These are phyloP conservation scores for Pachysolen tannophilus DNA, from an alignment of 805 yeast species.

Conservation along the genomic window DNA sequence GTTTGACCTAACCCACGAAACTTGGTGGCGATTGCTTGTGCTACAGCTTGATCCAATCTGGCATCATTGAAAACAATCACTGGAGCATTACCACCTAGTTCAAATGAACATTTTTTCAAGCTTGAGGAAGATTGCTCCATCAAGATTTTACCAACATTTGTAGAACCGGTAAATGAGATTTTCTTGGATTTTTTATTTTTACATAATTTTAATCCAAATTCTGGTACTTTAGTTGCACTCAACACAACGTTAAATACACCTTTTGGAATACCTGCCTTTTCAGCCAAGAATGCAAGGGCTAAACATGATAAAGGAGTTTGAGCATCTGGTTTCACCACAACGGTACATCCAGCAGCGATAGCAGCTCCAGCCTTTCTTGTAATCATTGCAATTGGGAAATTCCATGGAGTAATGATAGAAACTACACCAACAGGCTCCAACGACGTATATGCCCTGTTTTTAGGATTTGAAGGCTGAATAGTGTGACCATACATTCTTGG, in stretches of 20 bases:
- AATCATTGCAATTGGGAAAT: conserved; percentile 76
- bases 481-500: conserved; percentile 63
- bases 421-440: conserved; percentile 79
- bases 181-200: conserved; percentile 50
- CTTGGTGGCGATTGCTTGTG: conserved; percentile 58
- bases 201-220: conserved; percentile 50
- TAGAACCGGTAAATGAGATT: conserved; percentile 74
- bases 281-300: conserved; percentile 53
- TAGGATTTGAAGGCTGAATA: conserved; percentile 44
- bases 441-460: conserved; percentile 45
- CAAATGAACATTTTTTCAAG: conserved; percentile 64
- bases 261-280: conserved; percentile 62
- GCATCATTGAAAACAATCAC: conserved; percentile 71
- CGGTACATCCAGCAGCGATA: conserved; percentile 71
- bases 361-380: conserved; percentile 72
- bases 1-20: conserved; percentile 77
- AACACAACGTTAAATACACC: conserved; percentile 64
- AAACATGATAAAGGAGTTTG: conserved; percentile 71
- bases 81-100: conserved; percentile 80
- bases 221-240: conserved; percentile 32
- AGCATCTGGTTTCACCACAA: conserved; percentile 69
- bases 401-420: conserved; percentile 79
- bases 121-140: conserved; percentile 55
- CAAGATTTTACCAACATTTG: conserved; percentile 61
- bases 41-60: conserved; percentile 55